Conservation (phyloP, 306 rosid species). For the Cucurbita argyrosperma region DNA sequence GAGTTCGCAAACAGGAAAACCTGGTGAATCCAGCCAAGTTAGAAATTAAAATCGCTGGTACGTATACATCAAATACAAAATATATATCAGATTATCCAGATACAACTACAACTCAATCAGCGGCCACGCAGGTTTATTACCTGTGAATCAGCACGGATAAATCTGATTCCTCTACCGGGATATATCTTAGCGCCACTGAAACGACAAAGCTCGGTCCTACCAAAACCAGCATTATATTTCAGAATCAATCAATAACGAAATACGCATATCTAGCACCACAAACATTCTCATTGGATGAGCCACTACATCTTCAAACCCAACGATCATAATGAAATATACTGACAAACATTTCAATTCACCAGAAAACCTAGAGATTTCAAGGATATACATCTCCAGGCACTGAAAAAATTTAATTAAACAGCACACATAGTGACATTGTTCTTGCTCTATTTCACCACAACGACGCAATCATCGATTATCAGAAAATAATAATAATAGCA, state of each 20-base stretch:
- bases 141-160: constrained; percentile 48
- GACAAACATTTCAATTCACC: not conserved
- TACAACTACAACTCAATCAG: not conserved
- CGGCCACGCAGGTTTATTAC: constrained; percentile 1
- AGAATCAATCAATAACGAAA: not conserved
- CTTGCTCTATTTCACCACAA: not conserved
- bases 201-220: constrained; percentile 50
- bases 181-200: constrained; percentile 56
- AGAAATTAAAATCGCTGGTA: not conserved
- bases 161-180: constrained; percentile 52
- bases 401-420: not conserved
- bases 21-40: constrained; percentile 6
- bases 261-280: not conserved
- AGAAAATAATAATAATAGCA: no score
- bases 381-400: not conserved
- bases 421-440: not conserved
- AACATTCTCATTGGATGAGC: not conserved
- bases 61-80: not conserved
- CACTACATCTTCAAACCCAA: not conserved
- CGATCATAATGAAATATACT: not conserved
- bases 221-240: not conserved
- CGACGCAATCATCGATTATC: not conserved
- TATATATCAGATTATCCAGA: not conserved
- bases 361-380: not conserved
- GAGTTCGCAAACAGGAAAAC: constrained; percentile 55